Base-by-base conservation (phyloP, 176 grass and related monocot genomes). In the Rhipidocladum racemiflorum region DNA sequence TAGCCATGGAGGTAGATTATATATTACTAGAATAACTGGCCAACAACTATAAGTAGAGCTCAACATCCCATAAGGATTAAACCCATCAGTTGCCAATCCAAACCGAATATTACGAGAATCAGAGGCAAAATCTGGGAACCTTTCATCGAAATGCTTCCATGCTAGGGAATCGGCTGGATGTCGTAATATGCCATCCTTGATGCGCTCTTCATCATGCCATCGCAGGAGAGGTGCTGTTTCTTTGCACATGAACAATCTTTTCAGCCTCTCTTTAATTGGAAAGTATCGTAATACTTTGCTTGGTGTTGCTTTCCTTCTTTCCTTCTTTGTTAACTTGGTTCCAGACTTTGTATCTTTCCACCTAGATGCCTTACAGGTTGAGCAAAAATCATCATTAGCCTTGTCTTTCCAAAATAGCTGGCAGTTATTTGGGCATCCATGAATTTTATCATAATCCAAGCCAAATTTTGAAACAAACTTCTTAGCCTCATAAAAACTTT, bases 211-310 rank as follows among this genome's bases (percentile, higher is more conserved):
- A 76, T 76, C 55, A 24, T 28, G 74, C 54, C 74, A 61, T 61
- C 36, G 3, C 0, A n/a, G 7, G 24, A 77, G 57, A 6, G 24
- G 16, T 44, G 56, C 1, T 62, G 75, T 77, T 77, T 77, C 57
- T 77, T 44, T 45, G 16, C 75, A 77, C 57, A 77, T 77, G 57
- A 77, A 77, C 8, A 77, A 45, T 20, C 56, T 62, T 77, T 62
- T 46, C 4, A 46, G 9, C 17, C 75, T 44, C 5, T 77, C 75
- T 5, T 77, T 77, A 13, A 77, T 62, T 20, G 75, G 23, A 44
- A 63, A 77, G 25, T 77, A 77, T 46, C 39, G 42, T 61, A 77
- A 44, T 5, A 77, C 38, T 62, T 77, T 77, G 1, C 23, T 62
- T 62, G 56, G 38, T n/a, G n/a, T n/a, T n/a, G 14, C 36, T 77